These are phyloP conservation scores for Ziziphus jujuba DNA, from an alignment of 306 rosid genomes.

Conservation along the genomic window DNA sequence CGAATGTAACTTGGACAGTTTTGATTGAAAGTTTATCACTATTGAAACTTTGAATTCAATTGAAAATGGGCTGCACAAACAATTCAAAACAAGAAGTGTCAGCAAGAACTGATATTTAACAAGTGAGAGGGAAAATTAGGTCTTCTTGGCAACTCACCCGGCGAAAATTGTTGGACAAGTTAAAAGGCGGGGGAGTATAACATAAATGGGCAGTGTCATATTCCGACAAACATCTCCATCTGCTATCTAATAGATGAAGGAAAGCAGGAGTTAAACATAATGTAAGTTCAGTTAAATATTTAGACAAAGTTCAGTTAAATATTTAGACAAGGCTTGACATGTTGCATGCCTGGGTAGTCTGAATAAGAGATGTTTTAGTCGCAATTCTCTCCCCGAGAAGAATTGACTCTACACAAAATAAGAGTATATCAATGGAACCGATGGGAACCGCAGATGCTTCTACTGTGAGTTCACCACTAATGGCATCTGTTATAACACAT, in stretches of 20 bases:
- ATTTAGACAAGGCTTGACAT: constrained; percentile 11
- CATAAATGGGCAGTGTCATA: constrained; percentile 72
- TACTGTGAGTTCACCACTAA: constrained; percentile 77
- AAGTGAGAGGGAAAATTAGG: background rate
- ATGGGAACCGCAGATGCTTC: constrained; percentile 91
- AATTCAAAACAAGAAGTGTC: background rate
- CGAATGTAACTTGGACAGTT: constrained; percentile 61
- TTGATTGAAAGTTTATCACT: constrained; percentile 72
- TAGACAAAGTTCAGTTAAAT: constrained; percentile 1
- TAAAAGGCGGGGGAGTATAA: constrained; percentile 81
- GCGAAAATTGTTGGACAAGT: constrained; percentile 86
- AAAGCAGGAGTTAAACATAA: constrained; percentile 5
- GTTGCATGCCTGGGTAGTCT: constrained; percentile 75
- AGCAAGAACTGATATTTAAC: background rate
- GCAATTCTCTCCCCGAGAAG: constrained; percentile 81
- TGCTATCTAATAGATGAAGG: constrained; percentile 57
- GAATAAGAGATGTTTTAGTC: constrained; percentile 78
- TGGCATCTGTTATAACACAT: constrained; percentile 68
- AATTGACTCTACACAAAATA: constrained; percentile 84
- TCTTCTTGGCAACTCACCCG: constrained; percentile 55
- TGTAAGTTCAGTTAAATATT: constrained; percentile 4
- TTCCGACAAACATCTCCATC: constrained; percentile 79
- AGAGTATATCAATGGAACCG: constrained; percentile 70
- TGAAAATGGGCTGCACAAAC: constrained; percentile 80
- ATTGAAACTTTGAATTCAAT: constrained; percentile 76